phyloP scores from a whole-genome alignment of 2,329 filamentous ascomycete genomes.

The Pseudocercospora cruenta region DNA sequence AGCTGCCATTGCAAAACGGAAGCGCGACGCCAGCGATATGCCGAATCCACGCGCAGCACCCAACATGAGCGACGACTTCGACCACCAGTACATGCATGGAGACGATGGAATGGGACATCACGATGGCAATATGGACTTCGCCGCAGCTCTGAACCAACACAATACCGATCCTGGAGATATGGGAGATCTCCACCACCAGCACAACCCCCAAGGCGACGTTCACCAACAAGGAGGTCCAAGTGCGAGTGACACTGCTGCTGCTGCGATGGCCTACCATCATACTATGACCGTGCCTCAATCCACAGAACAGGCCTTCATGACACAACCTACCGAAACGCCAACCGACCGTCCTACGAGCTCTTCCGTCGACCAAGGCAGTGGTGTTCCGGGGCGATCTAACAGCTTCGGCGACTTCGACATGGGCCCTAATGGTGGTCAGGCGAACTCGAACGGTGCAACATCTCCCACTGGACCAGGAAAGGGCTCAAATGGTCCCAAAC shows the following conservation, averaged over 20 bases:
- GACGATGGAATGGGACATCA: constrained; percentile 41
- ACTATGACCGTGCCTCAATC: constrained; percentile 61
- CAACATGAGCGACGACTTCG: constrained; percentile 35
- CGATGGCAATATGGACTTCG: constrained; percentile 50
- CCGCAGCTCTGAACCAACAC: constrained; percentile 37
- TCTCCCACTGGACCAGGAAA: constrained; percentile 46
- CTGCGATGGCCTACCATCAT: constrained; percentile 55
- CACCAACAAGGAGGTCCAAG: constrained; percentile 47
- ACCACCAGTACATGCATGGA: constrained; percentile 40
- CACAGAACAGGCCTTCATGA: constrained; percentile 55
- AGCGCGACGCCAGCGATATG: constrained; percentile 52
- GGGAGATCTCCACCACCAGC: constrained; percentile 20
- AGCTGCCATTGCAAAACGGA: constrained; percentile 46
- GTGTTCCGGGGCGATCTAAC: constrained; percentile 24
- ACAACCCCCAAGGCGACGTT: constrained; percentile 24
- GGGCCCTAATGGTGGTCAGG: constrained; percentile 7
- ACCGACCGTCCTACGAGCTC: constrained; percentile 27
- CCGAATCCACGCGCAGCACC: constrained; percentile 43
- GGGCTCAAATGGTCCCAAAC: constrained; percentile 59
- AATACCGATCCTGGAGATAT: constrained; percentile 28
- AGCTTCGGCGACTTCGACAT: constrained; percentile 32
- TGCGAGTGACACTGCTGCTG: constrained; percentile 63
- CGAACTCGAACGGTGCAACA: constrained; percentile 44
- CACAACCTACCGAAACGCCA: constrained; percentile 26
- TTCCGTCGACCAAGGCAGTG: constrained; percentile 26